Evolutionary conservation across 371 early-diverging fungal genomes (phyloP).

Genomic region (Mucor saturninus): DNA sequence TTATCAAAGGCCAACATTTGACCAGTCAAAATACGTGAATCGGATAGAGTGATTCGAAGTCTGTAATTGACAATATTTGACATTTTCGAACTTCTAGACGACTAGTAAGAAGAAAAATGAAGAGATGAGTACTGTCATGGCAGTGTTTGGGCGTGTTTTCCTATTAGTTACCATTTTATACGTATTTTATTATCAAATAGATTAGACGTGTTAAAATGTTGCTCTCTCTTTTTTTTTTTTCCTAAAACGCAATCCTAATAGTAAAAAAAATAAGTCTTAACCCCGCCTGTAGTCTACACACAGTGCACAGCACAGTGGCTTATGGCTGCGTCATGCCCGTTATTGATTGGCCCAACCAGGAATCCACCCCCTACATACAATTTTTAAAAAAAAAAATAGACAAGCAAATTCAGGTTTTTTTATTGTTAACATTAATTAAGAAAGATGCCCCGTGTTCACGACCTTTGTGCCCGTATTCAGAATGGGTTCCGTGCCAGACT

Average conservation of each 20-base stretch:
- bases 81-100: slow-evolving; percentile 86
- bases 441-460: slow-evolving; percentile 82
- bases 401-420: slow-evolving; percentile 5
- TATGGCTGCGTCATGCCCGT: slow-evolving; percentile 15
- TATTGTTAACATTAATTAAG: background rate
- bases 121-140: too few species aligned
- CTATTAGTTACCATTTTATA: background rate
- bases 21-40: slow-evolving; percentile 91
- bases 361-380: slow-evolving; percentile 9
- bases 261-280: slow-evolving; percentile 7
- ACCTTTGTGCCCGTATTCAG: slow-evolving; percentile 91
- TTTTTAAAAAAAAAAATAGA: background rate
- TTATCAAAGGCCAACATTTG: slow-evolving; percentile 98
- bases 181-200: too few species aligned
- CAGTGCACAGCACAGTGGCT: slow-evolving; percentile 14
- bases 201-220: background rate
- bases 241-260: background rate
- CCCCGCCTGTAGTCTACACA: too few species aligned
- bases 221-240: background rate
- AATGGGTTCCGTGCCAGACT: slow-evolving; percentile 88
- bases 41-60: slow-evolving; percentile 89
- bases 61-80: slow-evolving; percentile 93
- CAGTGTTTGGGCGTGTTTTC: too few species aligned
- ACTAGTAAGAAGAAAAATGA: background rate
- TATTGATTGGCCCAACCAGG: slow-evolving; percentile 7